Conservation (phyloP, 192 early-diverging fungal species). For the Backusella liffmaniae region DNA sequence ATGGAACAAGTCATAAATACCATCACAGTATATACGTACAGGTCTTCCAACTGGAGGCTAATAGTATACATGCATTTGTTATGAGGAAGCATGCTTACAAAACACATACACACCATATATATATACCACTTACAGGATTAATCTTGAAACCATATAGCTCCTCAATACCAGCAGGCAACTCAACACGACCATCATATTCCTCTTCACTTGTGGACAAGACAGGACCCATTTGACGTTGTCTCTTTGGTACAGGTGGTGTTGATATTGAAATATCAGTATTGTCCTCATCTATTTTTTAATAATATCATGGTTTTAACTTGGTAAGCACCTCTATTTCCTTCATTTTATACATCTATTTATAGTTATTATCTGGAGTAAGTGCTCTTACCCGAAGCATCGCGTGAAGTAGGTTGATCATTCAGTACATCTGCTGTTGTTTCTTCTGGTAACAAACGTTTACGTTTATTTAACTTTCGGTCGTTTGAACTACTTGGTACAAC, state of each 20-base stretch:
- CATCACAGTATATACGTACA: constrained; percentile 78
- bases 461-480: constrained; percentile 8
- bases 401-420: constrained; percentile 12
- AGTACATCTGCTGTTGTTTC: neutral
- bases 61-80: neutral
- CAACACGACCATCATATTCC: neutral
- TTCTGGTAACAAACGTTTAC: constrained; percentile 1
- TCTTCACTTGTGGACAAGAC: constrained; percentile 16
- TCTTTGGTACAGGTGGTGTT: neutral
- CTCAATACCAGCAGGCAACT: constrained; percentile 14
- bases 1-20: constrained; percentile 80
- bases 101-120: neutral
- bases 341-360: neutral
- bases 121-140: constrained; percentile 6
- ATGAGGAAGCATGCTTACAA: neutral
- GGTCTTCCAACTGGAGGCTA: constrained; percentile 59
- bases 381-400: constrained; percentile 20
- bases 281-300: constrained; percentile 12
- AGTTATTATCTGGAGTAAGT: neutral
- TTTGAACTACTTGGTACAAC: neutral
- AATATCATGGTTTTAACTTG: neutral
- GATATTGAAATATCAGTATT: constrained; percentile 5
- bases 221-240: constrained; percentile 3
- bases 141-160: constrained; percentile 19
- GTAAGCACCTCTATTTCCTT: neutral